Percentiles rank a stretch among this genome's conserved stretches.
Conservation (phyloP, 495 filamentous ascomycete genomes). For the Penicillium longicatenatum region DNA sequence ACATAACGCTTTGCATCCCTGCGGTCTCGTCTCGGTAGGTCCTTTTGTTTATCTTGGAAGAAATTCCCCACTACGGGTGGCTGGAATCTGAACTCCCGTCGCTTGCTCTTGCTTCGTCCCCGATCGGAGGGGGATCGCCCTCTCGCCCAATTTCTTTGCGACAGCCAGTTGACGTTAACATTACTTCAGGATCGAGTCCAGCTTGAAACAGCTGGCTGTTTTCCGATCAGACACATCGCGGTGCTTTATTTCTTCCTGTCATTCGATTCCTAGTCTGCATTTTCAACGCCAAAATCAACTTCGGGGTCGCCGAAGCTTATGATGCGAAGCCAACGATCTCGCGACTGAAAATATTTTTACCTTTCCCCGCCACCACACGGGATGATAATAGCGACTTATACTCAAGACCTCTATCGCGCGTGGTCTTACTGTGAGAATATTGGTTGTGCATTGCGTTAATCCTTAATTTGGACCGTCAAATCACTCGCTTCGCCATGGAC, state of each 20-base stretch:
- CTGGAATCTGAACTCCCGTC: conserved; percentile 9
- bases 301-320: neutral
- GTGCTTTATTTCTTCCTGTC: neutral
- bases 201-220: conserved; percentile 12
- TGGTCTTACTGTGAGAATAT: conserved; percentile 1
- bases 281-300: conserved; percentile 1
- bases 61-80: conserved; percentile 16
- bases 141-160: conserved; percentile 4
- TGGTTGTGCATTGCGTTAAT: conserved; percentile 5
- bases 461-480: neutral
- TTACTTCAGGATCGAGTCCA: conserved; percentile 13
- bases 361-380: neutral
- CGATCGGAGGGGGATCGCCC: conserved; percentile 23
- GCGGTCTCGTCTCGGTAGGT: conserved; percentile 9
- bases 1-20: conserved; percentile 6
- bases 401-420: conserved; percentile 1
- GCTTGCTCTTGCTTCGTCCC: conserved; percentile 16
- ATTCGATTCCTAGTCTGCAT: neutral
- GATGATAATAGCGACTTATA: conserved; percentile 2
- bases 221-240: conserved; percentile 6
- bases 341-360: neutral
- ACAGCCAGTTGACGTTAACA: conserved; percentile 9
- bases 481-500: conserved; percentile 33
- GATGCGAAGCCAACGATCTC: neutral
- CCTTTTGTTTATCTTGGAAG: neutral